A percentile compares a stretch with the other conserved stretches of the same genome.
These are phyloP conservation scores for Saccharomyces hybrid DNA, from an alignment of 1,139 yeast genomes.

Conservation along the genomic window DNA sequence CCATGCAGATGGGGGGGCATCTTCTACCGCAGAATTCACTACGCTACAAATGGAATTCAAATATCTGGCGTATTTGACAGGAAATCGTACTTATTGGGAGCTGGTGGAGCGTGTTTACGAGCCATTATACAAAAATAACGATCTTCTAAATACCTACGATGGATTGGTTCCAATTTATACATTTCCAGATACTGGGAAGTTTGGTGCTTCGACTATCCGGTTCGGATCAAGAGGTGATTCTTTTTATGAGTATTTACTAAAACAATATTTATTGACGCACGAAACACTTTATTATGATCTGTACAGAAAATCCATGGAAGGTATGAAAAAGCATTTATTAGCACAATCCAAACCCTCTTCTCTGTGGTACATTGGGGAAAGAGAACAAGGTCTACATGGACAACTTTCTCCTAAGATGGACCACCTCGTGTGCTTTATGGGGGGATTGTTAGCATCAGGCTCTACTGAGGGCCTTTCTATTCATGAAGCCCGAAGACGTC, in stretches of 20 bases:
- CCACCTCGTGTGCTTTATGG: slow-evolving; percentile 87
- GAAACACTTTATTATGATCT: slow-evolving; percentile 53
- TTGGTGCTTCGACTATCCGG: slow-evolving; percentile 57
- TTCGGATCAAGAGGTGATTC: slow-evolving; percentile 92
- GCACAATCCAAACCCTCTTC: slow-evolving; percentile 57
- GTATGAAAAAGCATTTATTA: slow-evolving; percentile 60
- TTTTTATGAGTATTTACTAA: slow-evolving; percentile 80
- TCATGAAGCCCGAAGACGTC: slow-evolving; percentile 41
- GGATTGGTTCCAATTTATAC: slow-evolving; percentile 83
- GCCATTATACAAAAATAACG: slow-evolving; percentile 42
- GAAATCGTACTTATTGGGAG: slow-evolving; percentile 72
- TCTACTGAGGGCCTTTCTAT: slow-evolving; percentile 70
- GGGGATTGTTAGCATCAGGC: slow-evolving; percentile 84
- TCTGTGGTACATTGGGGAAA: slow-evolving; percentile 71
- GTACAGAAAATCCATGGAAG: slow-evolving; percentile 72
- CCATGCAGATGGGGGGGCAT: slow-evolving; percentile 64
- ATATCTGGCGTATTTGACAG: slow-evolving; percentile 72
- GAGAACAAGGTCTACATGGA: slow-evolving; percentile 59
- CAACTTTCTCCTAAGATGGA: slow-evolving; percentile 77
- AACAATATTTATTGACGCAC: slow-evolving; percentile 77
- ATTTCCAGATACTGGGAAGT: slow-evolving; percentile 66
- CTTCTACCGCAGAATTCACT: slow-evolving; percentile 87
- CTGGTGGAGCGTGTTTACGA: slow-evolving; percentile 66
- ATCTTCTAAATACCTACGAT: slow-evolving; percentile 33
- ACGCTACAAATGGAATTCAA: slow-evolving; percentile 86